These are phyloP conservation scores for Capsicum pubescens DNA, from an alignment of 257 asterid genomes.

Conservation along the genomic window DNA sequence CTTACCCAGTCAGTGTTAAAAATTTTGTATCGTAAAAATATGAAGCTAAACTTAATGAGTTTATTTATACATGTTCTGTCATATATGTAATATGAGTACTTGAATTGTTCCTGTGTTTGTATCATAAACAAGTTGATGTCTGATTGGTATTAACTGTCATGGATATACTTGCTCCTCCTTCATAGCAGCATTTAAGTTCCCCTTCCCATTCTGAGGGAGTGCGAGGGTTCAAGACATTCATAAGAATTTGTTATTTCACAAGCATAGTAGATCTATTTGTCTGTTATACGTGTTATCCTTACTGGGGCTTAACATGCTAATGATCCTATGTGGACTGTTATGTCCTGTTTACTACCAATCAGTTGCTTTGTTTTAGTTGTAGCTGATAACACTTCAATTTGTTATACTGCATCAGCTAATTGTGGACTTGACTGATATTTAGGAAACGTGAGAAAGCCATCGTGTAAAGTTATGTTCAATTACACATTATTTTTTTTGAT, in stretches of 20 bases:
- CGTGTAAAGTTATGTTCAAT: not conserved
- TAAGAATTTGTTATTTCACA: not conserved
- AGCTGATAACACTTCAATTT: not conserved
- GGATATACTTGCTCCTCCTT: conserved; percentile 2
- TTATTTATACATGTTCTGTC: conserved; percentile 15
- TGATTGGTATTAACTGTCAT: not conserved
- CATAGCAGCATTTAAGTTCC: not conserved
- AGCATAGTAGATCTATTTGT: not conserved
- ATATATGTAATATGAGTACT: not conserved
- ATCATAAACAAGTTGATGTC: not conserved
- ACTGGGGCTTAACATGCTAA: not conserved
- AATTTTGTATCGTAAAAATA: not conserved
- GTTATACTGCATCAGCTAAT: not conserved
- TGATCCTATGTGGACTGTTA: not conserved
- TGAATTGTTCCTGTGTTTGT: not conserved
- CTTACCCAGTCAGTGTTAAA: not conserved
- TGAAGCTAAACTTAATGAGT: conserved; percentile 17
- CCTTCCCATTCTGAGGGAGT: not conserved
- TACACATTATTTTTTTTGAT: not conserved
- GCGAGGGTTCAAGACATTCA: not conserved
- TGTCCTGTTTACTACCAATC: not conserved
- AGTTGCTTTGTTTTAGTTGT: not conserved
- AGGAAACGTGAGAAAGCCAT: not conserved
- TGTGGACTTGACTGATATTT: not conserved
- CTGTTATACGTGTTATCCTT: not conserved